These are phyloP conservation scores for Panicum virgatum DNA, from an alignment of 202 grass and related monocot species.

Conservation along the genomic window DNA sequence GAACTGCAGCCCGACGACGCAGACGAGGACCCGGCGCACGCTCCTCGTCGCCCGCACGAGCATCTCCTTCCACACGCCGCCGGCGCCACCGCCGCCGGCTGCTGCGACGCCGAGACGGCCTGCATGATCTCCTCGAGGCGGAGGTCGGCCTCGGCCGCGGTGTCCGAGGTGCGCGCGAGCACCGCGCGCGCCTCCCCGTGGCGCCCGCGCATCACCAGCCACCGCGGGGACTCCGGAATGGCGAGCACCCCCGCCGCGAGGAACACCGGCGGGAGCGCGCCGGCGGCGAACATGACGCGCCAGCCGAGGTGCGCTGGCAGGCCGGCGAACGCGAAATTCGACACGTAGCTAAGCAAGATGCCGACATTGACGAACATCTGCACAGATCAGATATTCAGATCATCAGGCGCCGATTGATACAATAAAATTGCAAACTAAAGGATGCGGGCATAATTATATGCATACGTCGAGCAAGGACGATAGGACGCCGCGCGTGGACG, in stretches of 20 bases:
- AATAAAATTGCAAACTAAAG: too few relatives aligned
- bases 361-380: conserved; percentile 43
- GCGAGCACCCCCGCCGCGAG: conserved; percentile 41
- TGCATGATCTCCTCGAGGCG: conserved; percentile 55
- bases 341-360: conserved; percentile 59
- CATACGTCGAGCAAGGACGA: conserved; percentile 35
- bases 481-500: conserved; percentile 41
- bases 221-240: conserved; percentile 66
- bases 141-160: conserved; percentile 36
- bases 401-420: too few relatives aligned
- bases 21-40: conserved; percentile 45
- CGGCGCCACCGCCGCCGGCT: too few relatives aligned
- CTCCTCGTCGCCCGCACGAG: conserved; percentile 33
- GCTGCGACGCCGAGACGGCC: not conserved
- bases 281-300: conserved; percentile 55
- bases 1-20: conserved; percentile 50
- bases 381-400: too few relatives aligned
- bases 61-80: conserved; percentile 40
- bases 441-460: conserved; percentile 15
- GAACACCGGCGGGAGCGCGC: conserved; percentile 19
- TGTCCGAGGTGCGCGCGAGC: conserved; percentile 28
- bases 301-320: conserved; percentile 47
- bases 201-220: conserved; percentile 58
- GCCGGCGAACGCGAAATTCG: conserved; percentile 49
- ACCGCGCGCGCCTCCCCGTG: conserved; percentile 40